A percentile compares a stretch with the other conserved stretches of the same genome.
Conservation (phyloP, 1,139 yeast species). For the Saccharomyces hybrid region DNA sequence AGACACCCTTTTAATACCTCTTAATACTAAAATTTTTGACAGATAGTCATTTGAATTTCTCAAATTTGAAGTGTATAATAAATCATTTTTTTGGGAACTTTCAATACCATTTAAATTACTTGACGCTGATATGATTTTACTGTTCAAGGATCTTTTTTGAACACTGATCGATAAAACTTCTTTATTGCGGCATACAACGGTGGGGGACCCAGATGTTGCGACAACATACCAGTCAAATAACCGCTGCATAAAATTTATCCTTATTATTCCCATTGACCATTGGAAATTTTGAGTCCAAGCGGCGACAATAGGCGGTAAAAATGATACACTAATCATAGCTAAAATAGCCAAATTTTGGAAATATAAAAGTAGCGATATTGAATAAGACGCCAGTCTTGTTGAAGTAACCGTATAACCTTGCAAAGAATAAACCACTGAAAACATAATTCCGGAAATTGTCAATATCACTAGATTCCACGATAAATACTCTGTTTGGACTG, state of each 20-base stretch:
- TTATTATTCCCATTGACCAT: conserved; percentile 93
- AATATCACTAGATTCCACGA: conserved; percentile 96
- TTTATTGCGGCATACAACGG: conserved; percentile 57
- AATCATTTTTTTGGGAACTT: conserved; percentile 43
- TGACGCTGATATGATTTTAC: conserved; percentile 22
- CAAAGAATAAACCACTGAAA: conserved; percentile 80
- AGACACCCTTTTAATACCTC: conserved; percentile 91
- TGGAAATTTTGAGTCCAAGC: conserved; percentile 97
- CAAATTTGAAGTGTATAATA: conserved; percentile 67
- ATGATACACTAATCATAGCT: conserved; percentile 91
- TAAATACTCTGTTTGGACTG: conserved; percentile 91
- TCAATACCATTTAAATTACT: conserved; percentile 38
- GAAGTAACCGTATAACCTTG: conserved; percentile 90
- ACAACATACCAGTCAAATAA: conserved; percentile 93
- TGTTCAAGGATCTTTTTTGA: conserved; percentile 36
- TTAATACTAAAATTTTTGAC: conserved; percentile 65
- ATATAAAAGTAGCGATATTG: conserved; percentile 84
- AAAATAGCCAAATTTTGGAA: conserved; percentile 92
- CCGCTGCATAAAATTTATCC: conserved; percentile 70
- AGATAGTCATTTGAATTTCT: conserved; percentile 40
- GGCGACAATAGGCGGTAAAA: conserved; percentile 93
- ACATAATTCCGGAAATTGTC: conserved; percentile 76
- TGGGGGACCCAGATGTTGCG: conserved; percentile 84
- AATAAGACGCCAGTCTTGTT: conserved; percentile 92
- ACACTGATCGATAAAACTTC: conserved; percentile 64